These are phyloP conservation scores for Pythium chondricola DNA, from an alignment of 352 stramenopile genomes.

Conservation along the genomic window DNA sequence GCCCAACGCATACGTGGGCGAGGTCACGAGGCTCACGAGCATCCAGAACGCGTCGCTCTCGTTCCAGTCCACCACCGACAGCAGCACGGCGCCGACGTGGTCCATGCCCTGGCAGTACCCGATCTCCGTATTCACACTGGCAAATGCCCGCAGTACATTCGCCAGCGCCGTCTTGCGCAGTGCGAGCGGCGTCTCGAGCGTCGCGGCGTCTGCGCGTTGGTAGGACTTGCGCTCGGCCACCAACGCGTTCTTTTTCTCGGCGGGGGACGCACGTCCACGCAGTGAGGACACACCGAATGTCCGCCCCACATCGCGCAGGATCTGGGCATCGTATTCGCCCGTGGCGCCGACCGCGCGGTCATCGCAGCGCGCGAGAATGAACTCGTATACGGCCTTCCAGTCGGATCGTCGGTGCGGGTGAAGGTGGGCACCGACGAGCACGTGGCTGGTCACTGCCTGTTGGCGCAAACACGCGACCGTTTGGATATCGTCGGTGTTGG, in stretches of 20 bases:
- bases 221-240: constrained; percentile 8
- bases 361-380: constrained; percentile 43
- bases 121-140: constrained; percentile 60
- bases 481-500: constrained; percentile 1
- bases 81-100: constrained; percentile 49
- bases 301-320: constrained; percentile 52
- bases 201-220: constrained; percentile 4
- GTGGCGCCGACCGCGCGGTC: neutral
- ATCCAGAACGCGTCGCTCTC: constrained; percentile 68
- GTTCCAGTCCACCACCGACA: constrained; percentile 62
- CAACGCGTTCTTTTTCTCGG: constrained; percentile 19
- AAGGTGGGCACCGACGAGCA: constrained; percentile 7
- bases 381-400: constrained; percentile 36
- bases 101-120: constrained; percentile 80
- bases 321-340: constrained; percentile 60
- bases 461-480: neutral
- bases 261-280: constrained; percentile 18
- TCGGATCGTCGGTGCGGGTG: constrained; percentile 1
- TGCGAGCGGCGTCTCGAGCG: constrained; percentile 9
- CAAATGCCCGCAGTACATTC: constrained; percentile 57
- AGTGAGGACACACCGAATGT: constrained; percentile 62
- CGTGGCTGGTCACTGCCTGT: neutral
- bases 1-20: constrained; percentile 52
- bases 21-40: constrained; percentile 45
- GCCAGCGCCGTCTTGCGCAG: constrained; percentile 32